phyloP scores from a whole-genome alignment of 75 land plant species.

The Azolla pinnata region DNA sequence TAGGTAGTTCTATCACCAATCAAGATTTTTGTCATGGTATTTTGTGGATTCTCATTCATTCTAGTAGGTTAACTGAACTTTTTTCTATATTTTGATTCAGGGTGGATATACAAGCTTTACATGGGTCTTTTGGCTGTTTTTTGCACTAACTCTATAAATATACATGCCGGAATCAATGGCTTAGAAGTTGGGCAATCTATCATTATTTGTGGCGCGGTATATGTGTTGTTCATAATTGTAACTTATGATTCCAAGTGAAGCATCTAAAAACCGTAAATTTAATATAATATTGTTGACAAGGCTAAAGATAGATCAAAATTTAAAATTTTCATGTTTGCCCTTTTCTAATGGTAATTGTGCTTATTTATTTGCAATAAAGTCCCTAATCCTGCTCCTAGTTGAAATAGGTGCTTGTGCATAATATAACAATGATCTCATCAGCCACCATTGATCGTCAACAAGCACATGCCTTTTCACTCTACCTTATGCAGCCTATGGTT shows the following conservation, averaged over 20 bases:
- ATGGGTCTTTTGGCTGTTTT: conserved; percentile 89
- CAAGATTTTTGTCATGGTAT: no score
- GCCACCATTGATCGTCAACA: conserved; percentile 49
- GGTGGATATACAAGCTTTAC: conserved; percentile 81
- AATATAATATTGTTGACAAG: no score
- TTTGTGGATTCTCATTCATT: no score
- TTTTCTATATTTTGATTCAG: conserved; percentile 26
- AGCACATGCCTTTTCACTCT: conserved; percentile 90
- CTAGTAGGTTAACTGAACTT: neutral
- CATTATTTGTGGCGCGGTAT: conserved; percentile 83
- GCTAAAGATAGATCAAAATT: no score
- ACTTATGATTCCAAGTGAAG: neutral
- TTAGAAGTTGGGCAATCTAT: conserved; percentile 95
- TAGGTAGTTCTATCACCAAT: conserved; percentile 68
- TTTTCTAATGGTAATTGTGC: neutral
- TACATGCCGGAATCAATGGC: conserved; percentile 95
- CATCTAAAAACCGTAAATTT: neutral
- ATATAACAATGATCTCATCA: conserved; percentile 78
- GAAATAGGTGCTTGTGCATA: conserved; percentile 83
- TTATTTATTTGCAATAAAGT: neutral
- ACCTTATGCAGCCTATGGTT: conserved; percentile 72
- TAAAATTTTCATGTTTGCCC: neutral
- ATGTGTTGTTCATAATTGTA: no score
- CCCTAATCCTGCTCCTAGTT: neutral
- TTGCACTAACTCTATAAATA: conserved; percentile 90